Evolutionary conservation across 768 basidiomycete genomes (phyloP), one percentile per base, ranked within the genome.

Genomic region (Leccinum barrowsii): DNA sequence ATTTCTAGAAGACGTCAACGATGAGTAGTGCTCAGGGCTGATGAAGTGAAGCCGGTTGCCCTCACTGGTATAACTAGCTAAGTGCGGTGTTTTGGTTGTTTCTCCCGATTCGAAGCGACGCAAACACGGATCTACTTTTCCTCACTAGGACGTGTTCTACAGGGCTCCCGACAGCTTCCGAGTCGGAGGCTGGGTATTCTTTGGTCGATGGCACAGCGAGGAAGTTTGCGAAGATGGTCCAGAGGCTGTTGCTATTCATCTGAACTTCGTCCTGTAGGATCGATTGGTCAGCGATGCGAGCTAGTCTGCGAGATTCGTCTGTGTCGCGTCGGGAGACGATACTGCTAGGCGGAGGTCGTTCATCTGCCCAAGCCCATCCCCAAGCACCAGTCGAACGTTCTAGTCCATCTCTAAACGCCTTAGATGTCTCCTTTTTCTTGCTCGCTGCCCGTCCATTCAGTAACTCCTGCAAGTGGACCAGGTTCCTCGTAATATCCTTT

Each of bases 301-400:
- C 90, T 42, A 94, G 75, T 65, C 81, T 76, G 24, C 85, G 77
- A 10, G 91, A 92, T 74, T 94, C 91, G 40, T 78, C 77, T 5
- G 92, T 95, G 66, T 98, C 95, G 54, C 94, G 75, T 57, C 94
- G 77, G n/a, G 90, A 86, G 32, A 91, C 90, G 63, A 98, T 92
- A 54, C 93, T 94, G 65, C 89, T 91, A 3, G 95, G 90, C 4
- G 96, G 96, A 3, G 96, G 96, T 19, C 80, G 78, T 74, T 97
- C 94, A 52, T 83, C 76, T 15, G 87, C 92, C 94, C 90, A 98
- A 19, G 86, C 85, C 87, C 91, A 94, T 28, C 79, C 82, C 87
- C 86, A 90, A 61, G 80, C 81, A 48, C 80, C 84, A 28, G 81
- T 78, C 6, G 76, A 74, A 44, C 75, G 75, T 59, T 77, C 80